These are phyloP conservation scores for Podospora pseudoanserina DNA, from an alignment of 495 filamentous ascomycete species.

Conservation along the genomic window DNA sequence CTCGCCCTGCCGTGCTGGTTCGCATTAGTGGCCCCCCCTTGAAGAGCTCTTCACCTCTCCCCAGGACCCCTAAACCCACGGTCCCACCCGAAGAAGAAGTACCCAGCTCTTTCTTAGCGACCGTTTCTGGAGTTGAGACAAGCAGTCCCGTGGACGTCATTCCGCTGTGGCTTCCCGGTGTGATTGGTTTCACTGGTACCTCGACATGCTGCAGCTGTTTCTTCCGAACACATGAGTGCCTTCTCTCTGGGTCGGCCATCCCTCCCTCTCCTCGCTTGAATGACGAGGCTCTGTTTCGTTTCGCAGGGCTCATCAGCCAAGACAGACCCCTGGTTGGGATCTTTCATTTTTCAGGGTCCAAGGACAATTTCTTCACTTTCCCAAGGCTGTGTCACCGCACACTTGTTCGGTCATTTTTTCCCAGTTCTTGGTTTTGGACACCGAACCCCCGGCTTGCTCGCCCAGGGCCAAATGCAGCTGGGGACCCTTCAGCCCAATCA, in stretches of 20 bases:
- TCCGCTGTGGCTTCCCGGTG: neutral
- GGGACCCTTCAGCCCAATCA: neutral
- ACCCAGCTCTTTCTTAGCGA: constrained; percentile 8
- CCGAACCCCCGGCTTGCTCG: neutral
- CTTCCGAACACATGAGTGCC: neutral
- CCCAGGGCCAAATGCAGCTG: neutral
- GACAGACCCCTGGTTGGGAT: neutral
- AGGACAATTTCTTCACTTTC: neutral
- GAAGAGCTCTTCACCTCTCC: neutral
- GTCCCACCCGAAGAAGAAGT: constrained; percentile 1
- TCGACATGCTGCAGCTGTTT: neutral
- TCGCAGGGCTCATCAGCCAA: neutral
- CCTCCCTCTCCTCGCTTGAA: neutral
- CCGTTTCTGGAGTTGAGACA: constrained; percentile 16
- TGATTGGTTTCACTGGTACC: neutral
- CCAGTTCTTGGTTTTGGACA: neutral
- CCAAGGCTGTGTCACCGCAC: constrained; percentile 10
- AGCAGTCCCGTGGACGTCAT: neutral
- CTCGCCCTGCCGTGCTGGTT: constrained; percentile 1
- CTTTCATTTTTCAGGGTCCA: constrained; percentile 1
- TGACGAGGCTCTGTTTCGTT: neutral
- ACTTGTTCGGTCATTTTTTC: constrained; percentile 5
- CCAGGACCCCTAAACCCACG: neutral
- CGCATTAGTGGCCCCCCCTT: neutral
- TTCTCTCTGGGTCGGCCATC: neutral